phyloP scores from a whole-genome alignment of 768 basidiomycete species.

The Peribolospora baueri region DNA sequence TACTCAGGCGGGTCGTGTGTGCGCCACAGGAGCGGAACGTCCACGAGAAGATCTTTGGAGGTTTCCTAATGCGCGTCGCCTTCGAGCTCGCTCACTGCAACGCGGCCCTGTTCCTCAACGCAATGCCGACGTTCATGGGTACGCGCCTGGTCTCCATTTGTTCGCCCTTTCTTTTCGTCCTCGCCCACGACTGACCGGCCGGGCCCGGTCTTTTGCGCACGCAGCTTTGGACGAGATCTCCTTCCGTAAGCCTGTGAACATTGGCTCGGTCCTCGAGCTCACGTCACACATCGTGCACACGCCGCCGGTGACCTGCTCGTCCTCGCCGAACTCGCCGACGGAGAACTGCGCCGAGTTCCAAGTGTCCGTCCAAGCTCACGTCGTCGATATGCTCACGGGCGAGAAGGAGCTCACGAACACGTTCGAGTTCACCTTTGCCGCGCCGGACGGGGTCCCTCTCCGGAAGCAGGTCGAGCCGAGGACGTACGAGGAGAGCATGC shows the following conservation, averaged over 20 bases:
- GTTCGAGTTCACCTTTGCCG: too few relatives aligned
- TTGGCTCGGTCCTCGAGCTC: slow-evolving; percentile 11
- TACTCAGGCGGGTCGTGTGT: too few relatives aligned
- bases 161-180: slow-evolving; percentile 10
- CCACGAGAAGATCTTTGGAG: slow-evolving; percentile 9
- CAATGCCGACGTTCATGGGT: background rate
- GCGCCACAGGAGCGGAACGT: slow-evolving; percentile 5
- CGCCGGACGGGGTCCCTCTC: too few relatives aligned
- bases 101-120: background rate
- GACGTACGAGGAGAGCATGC: too few relatives aligned
- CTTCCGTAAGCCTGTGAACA: slow-evolving; percentile 11
- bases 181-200: slow-evolving; percentile 5
- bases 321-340: slow-evolving; percentile 7
- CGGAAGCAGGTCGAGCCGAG: too few relatives aligned
- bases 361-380: slow-evolving; percentile 9
- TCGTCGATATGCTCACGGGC: slow-evolving; percentile 5
- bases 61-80: slow-evolving; percentile 12
- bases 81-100: slow-evolving; percentile 13
- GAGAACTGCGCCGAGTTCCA: slow-evolving; percentile 7
- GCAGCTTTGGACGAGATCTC: slow-evolving; percentile 4
- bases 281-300: slow-evolving; percentile 9
- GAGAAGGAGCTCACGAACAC: background rate
- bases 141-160: slow-evolving; percentile 11
- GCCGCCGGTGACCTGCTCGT: slow-evolving; percentile 11
- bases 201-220: background rate